Conservation (phyloP, 176 grass and related monocot genomes). For the bread wheat (Triticum aestivum) region IWGSC_CS_RefSeq_v2.1 NC_057806.1:79609297-79609796, state of each 20-base stretch:
- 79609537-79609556: neutral
- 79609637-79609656: neutral
- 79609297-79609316: neutral
- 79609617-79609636: neutral
- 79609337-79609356: neutral
- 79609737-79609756: neutral
- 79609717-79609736: neutral
- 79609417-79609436: neutral
- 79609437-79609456: neutral
- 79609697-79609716: neutral
- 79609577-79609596: neutral
- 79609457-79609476: neutral
- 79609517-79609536: neutral
- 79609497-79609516: neutral
- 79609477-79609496: neutral
- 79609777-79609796: neutral
- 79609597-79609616: neutral
- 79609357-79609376: neutral
- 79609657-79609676: neutral
- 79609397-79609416: neutral
- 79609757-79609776: neutral
- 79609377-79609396: neutral
- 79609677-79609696: neutral
- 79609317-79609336: neutral
- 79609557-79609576: neutral